These are phyloP conservation scores for Mallotus nudiflorus DNA, from an alignment of 345 rosid genomes.

Conservation along the genomic window DNA sequence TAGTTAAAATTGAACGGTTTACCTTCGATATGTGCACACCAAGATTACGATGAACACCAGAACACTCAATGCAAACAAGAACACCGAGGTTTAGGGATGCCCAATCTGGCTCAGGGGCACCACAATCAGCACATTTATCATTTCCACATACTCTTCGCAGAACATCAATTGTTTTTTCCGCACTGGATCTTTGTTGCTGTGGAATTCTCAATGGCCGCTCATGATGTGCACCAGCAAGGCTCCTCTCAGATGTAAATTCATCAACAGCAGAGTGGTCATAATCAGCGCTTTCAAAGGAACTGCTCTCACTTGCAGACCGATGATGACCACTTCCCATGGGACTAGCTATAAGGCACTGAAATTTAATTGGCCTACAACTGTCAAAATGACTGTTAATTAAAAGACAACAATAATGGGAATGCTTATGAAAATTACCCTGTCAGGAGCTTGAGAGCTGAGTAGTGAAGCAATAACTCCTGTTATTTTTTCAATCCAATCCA, in stretches of 20 bases:
- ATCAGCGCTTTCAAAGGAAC: conserved; percentile 95
- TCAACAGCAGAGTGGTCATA: conserved; percentile 80
- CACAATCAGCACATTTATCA: conserved; percentile 99
- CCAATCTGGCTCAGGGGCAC: conserved; percentile 99
- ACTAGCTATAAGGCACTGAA: conserved; percentile 75
- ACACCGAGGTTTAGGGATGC: conserved; percentile 96
- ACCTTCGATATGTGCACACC: conserved; percentile 99
- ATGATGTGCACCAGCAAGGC: conserved; percentile 49
- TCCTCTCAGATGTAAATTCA: conserved; percentile 73
- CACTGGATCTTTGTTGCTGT: conserved; percentile 64
- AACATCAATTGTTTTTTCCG: conserved; percentile 92
- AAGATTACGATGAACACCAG: conserved; percentile 99
- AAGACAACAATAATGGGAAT: conserved; percentile 10
- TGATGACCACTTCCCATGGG: conserved; percentile 92
- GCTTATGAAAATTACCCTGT: conserved; percentile 54
- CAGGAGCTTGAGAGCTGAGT: conserved; percentile 95
- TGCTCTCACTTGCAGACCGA: conserved; percentile 94
- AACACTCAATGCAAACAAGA: conserved; percentile 98
- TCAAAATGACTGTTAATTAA: conserved; percentile 17
- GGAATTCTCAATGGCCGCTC: conserved; percentile 64
- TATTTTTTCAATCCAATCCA: conserved; percentile 99
- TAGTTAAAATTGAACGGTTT: conserved; percentile 18
- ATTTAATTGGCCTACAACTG: conserved; percentile 27
- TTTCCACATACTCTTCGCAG: conserved; percentile 80
- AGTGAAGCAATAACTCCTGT: conserved; percentile 98